Conservation (phyloP, 2,329 filamentous ascomycete species). For the Alternaria triticimaculans region DNA sequence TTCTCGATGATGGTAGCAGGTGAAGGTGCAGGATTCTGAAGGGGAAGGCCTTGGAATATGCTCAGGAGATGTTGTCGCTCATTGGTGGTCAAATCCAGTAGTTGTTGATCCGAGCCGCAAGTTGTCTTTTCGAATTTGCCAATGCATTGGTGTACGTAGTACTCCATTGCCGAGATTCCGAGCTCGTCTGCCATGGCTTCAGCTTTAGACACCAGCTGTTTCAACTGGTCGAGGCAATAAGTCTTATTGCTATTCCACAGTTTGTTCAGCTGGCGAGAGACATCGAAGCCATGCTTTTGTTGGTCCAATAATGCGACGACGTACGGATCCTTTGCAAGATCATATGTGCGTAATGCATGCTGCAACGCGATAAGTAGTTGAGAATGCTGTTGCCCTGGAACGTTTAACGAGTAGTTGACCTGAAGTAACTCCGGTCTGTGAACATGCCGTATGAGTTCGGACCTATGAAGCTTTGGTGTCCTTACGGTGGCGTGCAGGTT, state of each 20-base stretch:
- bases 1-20: slow-evolving; percentile 20
- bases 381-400: background rate
- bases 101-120: slow-evolving; percentile 23
- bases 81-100: slow-evolving; percentile 39
- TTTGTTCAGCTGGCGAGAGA: slow-evolving; percentile 32
- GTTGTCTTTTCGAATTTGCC: slow-evolving; percentile 28
- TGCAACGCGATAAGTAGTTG: slow-evolving; percentile 25
- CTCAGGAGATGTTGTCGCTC: slow-evolving; percentile 47
- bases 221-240: slow-evolving; percentile 50
- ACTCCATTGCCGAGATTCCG: slow-evolving; percentile 46
- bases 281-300: slow-evolving; percentile 29
- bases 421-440: slow-evolving; percentile 67
- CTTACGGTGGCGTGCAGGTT: slow-evolving; percentile 74
- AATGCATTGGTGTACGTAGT: slow-evolving; percentile 50
- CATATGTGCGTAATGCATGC: slow-evolving; percentile 29
- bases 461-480: slow-evolving; percentile 71
- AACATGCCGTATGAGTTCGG: slow-evolving; percentile 72
- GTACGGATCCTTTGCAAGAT: slow-evolving; percentile 51
- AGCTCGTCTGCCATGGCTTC: slow-evolving; percentile 47
- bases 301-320: slow-evolving; percentile 41
- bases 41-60: slow-evolving; percentile 26
- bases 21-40: background rate
- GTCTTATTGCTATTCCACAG: slow-evolving; percentile 43
- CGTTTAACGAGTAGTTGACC: slow-evolving; percentile 41
- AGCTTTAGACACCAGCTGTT: slow-evolving; percentile 41